A percentile compares a stretch with the other conserved stretches of the same genome.
These are phyloP conservation scores for Yamadazyma taylorii DNA, from an alignment of 1,139 yeast species.

Conservation along the genomic window DNA sequence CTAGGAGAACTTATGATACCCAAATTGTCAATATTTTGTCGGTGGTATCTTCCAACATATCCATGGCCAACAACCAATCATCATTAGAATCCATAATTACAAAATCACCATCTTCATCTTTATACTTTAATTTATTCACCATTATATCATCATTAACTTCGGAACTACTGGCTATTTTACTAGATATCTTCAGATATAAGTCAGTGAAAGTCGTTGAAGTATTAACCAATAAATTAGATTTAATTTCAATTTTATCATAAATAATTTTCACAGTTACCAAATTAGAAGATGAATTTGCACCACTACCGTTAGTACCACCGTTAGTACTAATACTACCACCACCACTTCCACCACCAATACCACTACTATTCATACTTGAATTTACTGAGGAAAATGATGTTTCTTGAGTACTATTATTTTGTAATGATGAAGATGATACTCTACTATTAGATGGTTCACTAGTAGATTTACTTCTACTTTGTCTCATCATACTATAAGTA, in stretches of 20 bases:
- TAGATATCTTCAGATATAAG: constrained; percentile 42
- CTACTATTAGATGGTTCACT: constrained; percentile 20
- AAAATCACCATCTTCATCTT: constrained; percentile 95
- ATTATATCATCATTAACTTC: constrained; percentile 35
- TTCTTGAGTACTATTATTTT: constrained; percentile 19
- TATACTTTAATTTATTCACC: constrained; percentile 65
- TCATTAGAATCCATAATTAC: constrained; percentile 86
- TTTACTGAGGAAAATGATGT: constrained; percentile 19
- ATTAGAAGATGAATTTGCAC: constrained; percentile 1
- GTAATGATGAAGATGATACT: constrained; percentile 18
- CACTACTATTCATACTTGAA: constrained; percentile 12
- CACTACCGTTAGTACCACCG: constrained; percentile 5
- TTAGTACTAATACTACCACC: constrained; percentile 10
- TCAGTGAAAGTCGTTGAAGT: constrained; percentile 46
- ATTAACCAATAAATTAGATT: constrained; percentile 40
- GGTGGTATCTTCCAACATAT: constrained; percentile 47
- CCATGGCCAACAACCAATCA: constrained; percentile 60
- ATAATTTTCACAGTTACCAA: constrained; percentile 45
- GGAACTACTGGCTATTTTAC: constrained; percentile 33
- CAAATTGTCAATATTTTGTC: constrained; percentile 43
- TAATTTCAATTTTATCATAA: constrained; percentile 43
- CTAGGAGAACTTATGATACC: constrained; percentile 24
- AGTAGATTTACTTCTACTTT: constrained; percentile 27
- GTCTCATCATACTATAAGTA: constrained; percentile 48
- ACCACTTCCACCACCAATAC: not conserved